Base-by-base conservation (phyloP, 2,329 filamentous ascomycete genomes). In the Cladophialophora chaetospira region DNA sequence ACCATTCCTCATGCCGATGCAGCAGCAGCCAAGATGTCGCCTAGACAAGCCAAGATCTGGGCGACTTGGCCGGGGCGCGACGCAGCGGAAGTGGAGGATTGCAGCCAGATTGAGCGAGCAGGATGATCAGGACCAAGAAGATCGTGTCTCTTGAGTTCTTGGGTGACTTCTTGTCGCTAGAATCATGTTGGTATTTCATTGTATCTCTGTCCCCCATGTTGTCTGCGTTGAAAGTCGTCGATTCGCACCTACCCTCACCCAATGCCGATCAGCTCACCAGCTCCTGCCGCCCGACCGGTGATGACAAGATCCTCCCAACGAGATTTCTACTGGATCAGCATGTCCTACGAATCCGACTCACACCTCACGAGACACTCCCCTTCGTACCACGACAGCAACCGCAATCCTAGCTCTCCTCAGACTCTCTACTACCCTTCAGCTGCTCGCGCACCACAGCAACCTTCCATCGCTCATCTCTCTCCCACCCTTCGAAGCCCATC, bases 181-280 rank as follows among this genome's bases (percentile, higher is more conserved):
- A 57, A 60, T 56, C 56, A 59, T 60, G 53, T 53, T 55, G 57
- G 38, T 62, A 55, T 60, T 36, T 59, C 53, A 50, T 51, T 51
- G 15, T 28, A 28, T 50, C 33, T 55, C 36, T 36, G 48, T 28
- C 57, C 53, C 57, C 53, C 60, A 60, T 62, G 60, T 58, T 49
- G 46, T 42, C 57, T 48, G 44, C 46, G 36, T 49, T 51, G 55
- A 47, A 61, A 36, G 33, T 55, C 35, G 46, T 57, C 60, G 23
- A 44, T n/a, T 33, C 28, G 53, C 19, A 29, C 49, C 45, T 42
- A 35, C 52, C 19, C 46, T 29, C 29, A 35, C 26, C 42, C 38
- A 28, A 31, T 21, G 35, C 31, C 50, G 40, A 45, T 33, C 43
- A 31, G 21, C 33, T 35, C 36, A 35, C 21, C 46, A 25, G 52